Conservation (phyloP, 345 rosid species). For the Ceriops zippeliana region DNA sequence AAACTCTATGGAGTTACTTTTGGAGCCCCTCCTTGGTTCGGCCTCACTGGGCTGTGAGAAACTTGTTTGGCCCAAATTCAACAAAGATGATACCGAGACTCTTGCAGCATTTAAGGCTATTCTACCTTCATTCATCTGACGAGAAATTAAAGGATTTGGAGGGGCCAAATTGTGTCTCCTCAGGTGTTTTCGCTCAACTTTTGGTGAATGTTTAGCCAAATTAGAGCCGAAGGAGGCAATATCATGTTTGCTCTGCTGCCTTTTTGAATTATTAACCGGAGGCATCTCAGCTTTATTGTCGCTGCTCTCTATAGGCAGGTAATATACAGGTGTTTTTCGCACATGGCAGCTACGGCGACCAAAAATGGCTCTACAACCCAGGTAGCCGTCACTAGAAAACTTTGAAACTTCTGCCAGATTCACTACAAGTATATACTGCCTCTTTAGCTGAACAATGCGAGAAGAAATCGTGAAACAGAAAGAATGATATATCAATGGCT, state of each 20-base stretch:
- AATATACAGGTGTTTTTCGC: conserved; percentile 34
- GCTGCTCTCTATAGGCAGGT: conserved; percentile 30
- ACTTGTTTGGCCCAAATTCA: conserved; percentile 19
- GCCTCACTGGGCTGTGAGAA: background rate
- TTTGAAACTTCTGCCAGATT: conserved; percentile 27
- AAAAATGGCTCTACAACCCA: conserved; percentile 57
- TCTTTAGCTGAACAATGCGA: background rate
- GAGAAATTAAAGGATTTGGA: conserved; percentile 15
- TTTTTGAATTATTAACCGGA: conserved; percentile 14
- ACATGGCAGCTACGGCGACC: conserved; percentile 41
- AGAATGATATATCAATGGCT: conserved; percentile 26
- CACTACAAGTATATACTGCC: background rate
- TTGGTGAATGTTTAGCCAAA: conserved; percentile 17
- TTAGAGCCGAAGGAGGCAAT: conserved; percentile 19
- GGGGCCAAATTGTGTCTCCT: conserved; percentile 25
- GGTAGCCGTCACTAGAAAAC: conserved; percentile 23
- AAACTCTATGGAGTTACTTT: conserved; percentile 23
- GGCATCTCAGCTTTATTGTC: conserved; percentile 13
- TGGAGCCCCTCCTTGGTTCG: conserved; percentile 15
- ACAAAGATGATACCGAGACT: conserved; percentile 41
- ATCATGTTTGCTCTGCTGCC: conserved; percentile 29
- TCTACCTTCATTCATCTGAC: conserved; percentile 12
- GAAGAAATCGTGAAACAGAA: conserved; percentile 12
- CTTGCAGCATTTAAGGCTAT: conserved; percentile 37
- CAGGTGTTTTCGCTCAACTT: conserved; percentile 24